Evolutionary conservation across 108 stramenopile genomes (phyloP), one percentile per base, ranked within the genome.

Genomic region (Bacterosira constricta): DNA sequence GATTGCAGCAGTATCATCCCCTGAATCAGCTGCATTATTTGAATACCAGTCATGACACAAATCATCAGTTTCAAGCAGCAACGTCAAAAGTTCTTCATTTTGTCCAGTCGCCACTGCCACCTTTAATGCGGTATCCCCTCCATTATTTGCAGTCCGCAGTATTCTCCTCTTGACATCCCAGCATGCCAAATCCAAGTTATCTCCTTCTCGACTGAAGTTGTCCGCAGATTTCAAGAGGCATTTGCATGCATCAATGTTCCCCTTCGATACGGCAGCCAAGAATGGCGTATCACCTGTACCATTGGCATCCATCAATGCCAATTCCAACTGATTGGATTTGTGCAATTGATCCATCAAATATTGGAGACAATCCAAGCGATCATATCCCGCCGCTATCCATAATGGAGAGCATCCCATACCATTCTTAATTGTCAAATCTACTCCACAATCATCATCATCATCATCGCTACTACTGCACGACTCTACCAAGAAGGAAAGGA

Each of bases 301-400:
- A 39, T 84, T 84, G 10, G 66, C 51, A 47, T 81, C 54, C 30
- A 77, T 20, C 25, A 81, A 41, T 26, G 66, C 73, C 57, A 18
- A 10, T 34, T 66, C 66, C 58, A 69, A 62, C 25, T 13, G 26
- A 31, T 38, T 32, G 6, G 12, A 35, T 0, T 18, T 21, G 20
- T 53, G 38, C 37, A 73, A 20, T 34, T 75, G 21, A 11, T 29
- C 34, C n/a, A 77, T 25, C 34, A 84, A 46, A 56, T 81, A 84
- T 49, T 77, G 52, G 8, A 84, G 49, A 49, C 76, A 55, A 31
- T 73, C 49, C 1, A 70, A 35, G 7, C 61, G 50, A 21, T 72
- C 76, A 44, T 84, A 84, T 20, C 83, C 83, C 11, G 79, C 74
- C 12, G 83, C 83, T 20, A 84, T 36, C 83, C 83, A 84, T 30